Conservation (phyloP, 768 basidiomycete genomes). For the Pisolithus marmoratus region DNA sequence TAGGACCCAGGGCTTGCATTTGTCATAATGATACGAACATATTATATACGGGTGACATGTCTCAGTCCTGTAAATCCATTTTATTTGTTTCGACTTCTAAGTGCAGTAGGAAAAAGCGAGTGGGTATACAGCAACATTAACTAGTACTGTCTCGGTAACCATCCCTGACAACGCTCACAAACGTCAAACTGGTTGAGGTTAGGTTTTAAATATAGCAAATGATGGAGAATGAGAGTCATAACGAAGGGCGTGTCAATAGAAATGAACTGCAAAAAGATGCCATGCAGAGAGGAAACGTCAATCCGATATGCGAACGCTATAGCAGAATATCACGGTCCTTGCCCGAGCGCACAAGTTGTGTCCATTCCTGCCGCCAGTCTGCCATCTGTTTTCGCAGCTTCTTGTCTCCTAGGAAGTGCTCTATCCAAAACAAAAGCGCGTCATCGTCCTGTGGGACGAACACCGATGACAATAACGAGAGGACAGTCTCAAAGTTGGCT, state of each 20-base stretch:
- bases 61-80: background rate
- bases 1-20: no score
- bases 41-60: no score
- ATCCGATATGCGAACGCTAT: constrained; percentile 23
- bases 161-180: background rate
- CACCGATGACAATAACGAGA: constrained; percentile 88
- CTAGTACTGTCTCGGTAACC: background rate
- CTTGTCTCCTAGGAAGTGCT: constrained; percentile 49
- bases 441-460: constrained; percentile 93
- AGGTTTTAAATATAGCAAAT: background rate
- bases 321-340: constrained; percentile 57
- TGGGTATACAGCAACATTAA: background rate
- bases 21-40: no score
- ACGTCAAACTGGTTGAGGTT: no score
- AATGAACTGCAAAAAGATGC: constrained; percentile 3
- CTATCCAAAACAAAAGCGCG: constrained; percentile 75
- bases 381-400: constrained; percentile 67
- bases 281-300: background rate
- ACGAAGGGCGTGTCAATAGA: background rate
- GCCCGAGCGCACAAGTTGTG: constrained; percentile 56
- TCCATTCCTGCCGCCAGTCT: constrained; percentile 81
- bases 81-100: background rate
- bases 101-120: background rate
- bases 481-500: constrained; percentile 87
- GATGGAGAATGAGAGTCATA: background rate